Conservation (phyloP, 208 protist genomes). For the Acanthamoeba castellanii region DNA sequence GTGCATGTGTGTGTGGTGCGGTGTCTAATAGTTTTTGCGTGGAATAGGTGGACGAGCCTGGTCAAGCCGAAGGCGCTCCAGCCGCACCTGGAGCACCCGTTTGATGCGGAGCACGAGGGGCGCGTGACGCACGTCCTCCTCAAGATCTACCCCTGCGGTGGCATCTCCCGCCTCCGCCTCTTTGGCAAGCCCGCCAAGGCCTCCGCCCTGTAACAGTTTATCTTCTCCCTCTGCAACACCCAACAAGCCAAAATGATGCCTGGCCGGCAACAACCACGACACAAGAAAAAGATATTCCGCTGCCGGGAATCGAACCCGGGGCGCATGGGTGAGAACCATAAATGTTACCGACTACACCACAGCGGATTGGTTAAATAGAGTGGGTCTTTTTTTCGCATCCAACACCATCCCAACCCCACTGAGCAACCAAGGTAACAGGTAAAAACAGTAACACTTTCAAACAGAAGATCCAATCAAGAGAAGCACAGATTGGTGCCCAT, state of each 20-base stretch:
- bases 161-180: constrained; percentile 39
- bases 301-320: constrained; percentile 73
- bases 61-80: constrained; percentile 1
- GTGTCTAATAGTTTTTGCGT: not conserved
- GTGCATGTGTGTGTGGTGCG: not conserved
- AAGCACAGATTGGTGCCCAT: too few relatives aligned
- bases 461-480: too few relatives aligned
- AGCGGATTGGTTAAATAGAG: constrained; percentile 61
- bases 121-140: constrained; percentile 58
- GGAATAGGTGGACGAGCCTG: not conserved
- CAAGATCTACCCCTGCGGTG: constrained; percentile 72
- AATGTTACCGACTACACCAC: constrained; percentile 75
- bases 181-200: constrained; percentile 59
- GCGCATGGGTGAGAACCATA: constrained; percentile 74
- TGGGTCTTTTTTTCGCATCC: too few relatives aligned
- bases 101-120: not conserved
- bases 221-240: too few relatives aligned
- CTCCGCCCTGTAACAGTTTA: not conserved
- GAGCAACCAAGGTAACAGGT: too few relatives aligned
- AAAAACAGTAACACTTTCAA: too few relatives aligned
- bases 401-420: too few relatives aligned
- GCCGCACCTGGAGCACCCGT: constrained; percentile 59
- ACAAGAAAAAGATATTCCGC: constrained; percentile 71
- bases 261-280: too few relatives aligned
- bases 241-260: too few relatives aligned